Conservation (phyloP, 306 rosid species). For the Chamaecrista fasciculata region DNA sequence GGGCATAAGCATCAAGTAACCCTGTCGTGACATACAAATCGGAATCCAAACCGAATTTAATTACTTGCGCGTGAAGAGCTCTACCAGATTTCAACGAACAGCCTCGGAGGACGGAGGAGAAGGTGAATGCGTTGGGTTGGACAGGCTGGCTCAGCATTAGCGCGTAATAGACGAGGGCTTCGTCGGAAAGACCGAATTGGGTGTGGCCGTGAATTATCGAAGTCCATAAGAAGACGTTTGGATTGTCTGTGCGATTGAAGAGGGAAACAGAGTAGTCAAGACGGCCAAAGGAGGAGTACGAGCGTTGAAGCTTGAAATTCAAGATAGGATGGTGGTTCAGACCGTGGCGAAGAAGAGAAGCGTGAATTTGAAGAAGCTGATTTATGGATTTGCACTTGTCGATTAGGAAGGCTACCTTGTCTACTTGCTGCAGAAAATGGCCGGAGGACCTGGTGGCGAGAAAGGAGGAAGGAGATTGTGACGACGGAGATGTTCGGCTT, state of each 20-base stretch:
- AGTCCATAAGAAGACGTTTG: conserved; percentile 58
- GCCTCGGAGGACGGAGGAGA: conserved; percentile 56
- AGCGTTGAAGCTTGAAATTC: conserved; percentile 85
- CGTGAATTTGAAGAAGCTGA: conserved; percentile 68
- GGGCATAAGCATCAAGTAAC: conserved; percentile 56
- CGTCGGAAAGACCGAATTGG: conserved; percentile 42
- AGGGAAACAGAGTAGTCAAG: conserved; percentile 64
- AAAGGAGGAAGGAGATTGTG: neutral
- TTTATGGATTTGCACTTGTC: conserved; percentile 54
- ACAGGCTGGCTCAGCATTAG: conserved; percentile 55
- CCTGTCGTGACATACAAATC: conserved; percentile 66
- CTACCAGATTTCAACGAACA: conserved; percentile 40
- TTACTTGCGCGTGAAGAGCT: conserved; percentile 52
- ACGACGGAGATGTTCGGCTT: neutral
- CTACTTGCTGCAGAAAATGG: conserved; percentile 27
- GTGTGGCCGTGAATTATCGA: conserved; percentile 62
- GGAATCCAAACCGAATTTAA: conserved; percentile 42
- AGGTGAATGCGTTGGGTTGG: conserved; percentile 67
- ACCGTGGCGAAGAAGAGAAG: conserved; percentile 54
- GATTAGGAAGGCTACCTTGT: conserved; percentile 41
- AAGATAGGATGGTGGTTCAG: conserved; percentile 59
- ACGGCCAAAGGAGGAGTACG: conserved; percentile 66
- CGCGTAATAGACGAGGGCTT: conserved; percentile 47
- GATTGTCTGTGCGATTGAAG: conserved; percentile 50
- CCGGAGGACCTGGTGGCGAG: neutral